Evolutionary conservation across 805 yeast species (phyloP), one percentile per base, ranked within the genome.

Genomic region (Metschnikowia cubensis): DNA sequence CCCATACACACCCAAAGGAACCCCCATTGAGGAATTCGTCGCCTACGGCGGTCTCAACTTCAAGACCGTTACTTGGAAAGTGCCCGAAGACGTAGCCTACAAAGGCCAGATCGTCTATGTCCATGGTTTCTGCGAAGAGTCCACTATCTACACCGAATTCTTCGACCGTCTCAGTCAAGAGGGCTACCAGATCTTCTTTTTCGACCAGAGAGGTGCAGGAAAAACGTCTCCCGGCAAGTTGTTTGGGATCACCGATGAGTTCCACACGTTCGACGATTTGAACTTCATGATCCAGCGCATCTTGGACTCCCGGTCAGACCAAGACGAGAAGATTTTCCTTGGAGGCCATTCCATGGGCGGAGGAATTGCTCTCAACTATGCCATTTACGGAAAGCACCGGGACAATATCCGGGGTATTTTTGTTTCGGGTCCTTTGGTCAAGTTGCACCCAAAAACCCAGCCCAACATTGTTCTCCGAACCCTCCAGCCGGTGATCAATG

Each of bases 291-390:
- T 84, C 48, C 69, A 77, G 49, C 61, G 60, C 42, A 76, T 75
- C 46, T 58, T 75, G 20, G 72, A 74, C 17, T 69, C 70, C 29
- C 53, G 66, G 36, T 47, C 48, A 11, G 64, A 61, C 48, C 43
- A 63, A 5, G 40, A 50, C 2, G 73, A 70, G 43, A 77, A 77
- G 53, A 57, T 85, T 32, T 76, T 71, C 57, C 59, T 87, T 42
- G 70, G 78, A 59, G 90, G 92, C 1, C 89, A 83, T 56, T 85
- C 90, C 8, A 85, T 87, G 91, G 96, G 96, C 45, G 92, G 92
- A 18, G 91, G 85, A 0, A 81, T 87, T 45, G 71, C 70, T 0
- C 67, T 87, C 50, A 84, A 83, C 63, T 86, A 87, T 62, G 82
- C 80, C 3, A 73, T 80, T 35, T 60, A 62, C 32, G 91, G 91